Conservation (phyloP, 1,284 basidiomycete genomes). For the Heterobasidion occidentale region DNA sequence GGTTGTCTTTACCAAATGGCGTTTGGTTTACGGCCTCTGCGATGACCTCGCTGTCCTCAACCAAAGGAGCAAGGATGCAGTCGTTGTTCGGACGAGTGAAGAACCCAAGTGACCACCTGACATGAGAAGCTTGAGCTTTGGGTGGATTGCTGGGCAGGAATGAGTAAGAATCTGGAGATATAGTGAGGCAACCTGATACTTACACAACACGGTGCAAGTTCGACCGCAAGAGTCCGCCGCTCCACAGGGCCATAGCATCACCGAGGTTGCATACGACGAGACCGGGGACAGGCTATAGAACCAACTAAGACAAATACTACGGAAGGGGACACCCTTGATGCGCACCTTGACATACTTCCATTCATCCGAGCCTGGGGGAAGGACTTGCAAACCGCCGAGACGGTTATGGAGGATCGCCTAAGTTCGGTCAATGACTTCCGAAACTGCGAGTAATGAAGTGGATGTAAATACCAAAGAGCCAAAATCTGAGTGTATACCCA, state of each 20-base stretch:
- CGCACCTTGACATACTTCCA: slow-evolving; percentile 64
- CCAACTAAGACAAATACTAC: neutral
- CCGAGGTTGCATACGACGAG: slow-evolving; percentile 19
- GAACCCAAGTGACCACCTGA: neutral
- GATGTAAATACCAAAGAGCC: slow-evolving; percentile 19
- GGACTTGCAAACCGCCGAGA: slow-evolving; percentile 66
- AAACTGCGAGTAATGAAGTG: neutral
- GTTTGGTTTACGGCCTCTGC: neutral
- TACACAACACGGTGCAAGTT: neutral
- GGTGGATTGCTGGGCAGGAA: neutral
- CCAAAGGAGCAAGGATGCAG: neutral
- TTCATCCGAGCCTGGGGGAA: slow-evolving; percentile 47
- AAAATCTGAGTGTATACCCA: slow-evolving; percentile 32
- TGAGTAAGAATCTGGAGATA: neutral
- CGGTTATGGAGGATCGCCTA: slow-evolving; percentile 62
- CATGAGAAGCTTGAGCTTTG: neutral
- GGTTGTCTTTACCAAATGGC: neutral
- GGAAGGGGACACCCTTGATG: neutral
- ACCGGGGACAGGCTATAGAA: slow-evolving; percentile 23
- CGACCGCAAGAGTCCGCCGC: neutral
- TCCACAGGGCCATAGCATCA: neutral
- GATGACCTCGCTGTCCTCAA: neutral
- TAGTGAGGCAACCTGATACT: neutral
- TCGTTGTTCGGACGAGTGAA: neutral
- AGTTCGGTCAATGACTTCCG: neutral